Conservation (phyloP, 108 stramenopile genomes). For the Cylindrotheca fusiformis region DNA sequence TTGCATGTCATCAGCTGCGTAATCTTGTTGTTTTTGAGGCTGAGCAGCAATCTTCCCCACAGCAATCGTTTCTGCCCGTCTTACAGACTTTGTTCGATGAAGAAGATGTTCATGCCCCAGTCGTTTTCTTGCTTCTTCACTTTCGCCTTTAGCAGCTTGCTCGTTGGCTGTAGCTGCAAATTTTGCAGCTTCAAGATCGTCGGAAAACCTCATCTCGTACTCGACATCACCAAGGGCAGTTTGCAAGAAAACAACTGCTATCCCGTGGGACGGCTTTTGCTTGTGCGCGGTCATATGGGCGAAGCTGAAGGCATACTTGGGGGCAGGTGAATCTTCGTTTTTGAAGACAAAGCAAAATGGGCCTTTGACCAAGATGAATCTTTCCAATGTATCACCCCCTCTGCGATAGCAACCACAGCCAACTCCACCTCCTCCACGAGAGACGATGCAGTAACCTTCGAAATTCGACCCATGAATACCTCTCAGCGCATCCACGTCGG, state of each 20-base stretch:
- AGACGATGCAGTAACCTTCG: constrained; percentile 67
- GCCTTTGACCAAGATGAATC: constrained; percentile 75
- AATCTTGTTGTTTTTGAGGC: constrained; percentile 61
- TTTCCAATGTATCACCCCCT: constrained; percentile 36
- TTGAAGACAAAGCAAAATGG: constrained; percentile 75
- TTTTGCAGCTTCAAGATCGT: constrained; percentile 29
- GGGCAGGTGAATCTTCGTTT: constrained; percentile 43
- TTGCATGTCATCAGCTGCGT: too few species aligned
- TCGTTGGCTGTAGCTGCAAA: constrained; percentile 45
- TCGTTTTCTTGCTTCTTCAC: constrained; percentile 41
- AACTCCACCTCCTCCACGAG: constrained; percentile 40
- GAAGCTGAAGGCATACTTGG: constrained; percentile 77
- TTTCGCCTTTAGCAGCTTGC: constrained; percentile 34
- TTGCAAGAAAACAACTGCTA: constrained; percentile 43
- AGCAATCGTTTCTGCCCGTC: constrained; percentile 66
- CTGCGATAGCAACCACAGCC: constrained; percentile 40
- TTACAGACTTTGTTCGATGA: constrained; percentile 50
- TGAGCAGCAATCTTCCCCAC: constrained; percentile 67
- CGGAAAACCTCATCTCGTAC: constrained; percentile 56
- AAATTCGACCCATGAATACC: constrained; percentile 77
- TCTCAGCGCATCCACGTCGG: constrained; percentile 62
- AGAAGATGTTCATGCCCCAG: constrained; percentile 75
- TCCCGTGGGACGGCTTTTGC: constrained; percentile 10
- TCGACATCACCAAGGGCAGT: constrained; percentile 73
- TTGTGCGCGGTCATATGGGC: constrained; percentile 33